These are phyloP conservation scores for Steccherinum ochraceum DNA, from an alignment of 768 basidiomycete species.

Conservation along the genomic window DNA sequence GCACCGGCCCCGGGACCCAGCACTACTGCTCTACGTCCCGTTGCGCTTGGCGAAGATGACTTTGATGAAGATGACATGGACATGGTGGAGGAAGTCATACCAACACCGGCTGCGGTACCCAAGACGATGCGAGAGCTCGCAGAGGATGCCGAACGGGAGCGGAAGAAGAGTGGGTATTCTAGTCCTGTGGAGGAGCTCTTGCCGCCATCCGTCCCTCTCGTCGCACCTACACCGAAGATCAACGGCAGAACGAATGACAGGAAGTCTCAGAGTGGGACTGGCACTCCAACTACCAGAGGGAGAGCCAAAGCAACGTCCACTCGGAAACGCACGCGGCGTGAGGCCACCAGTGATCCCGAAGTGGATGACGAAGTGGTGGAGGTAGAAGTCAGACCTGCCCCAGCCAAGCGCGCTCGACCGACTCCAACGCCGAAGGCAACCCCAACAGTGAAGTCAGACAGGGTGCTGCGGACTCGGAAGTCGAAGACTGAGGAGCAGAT, in stretches of 20 bases:
- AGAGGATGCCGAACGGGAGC: constrained; percentile 28
- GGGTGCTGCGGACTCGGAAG: constrained; percentile 54
- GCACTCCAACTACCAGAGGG: neutral
- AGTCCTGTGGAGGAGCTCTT: neutral
- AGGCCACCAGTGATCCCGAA: constrained; percentile 7
- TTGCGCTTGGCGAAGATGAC: constrained; percentile 5
- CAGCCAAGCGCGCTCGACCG: constrained; percentile 3
- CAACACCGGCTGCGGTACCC: constrained; percentile 25
- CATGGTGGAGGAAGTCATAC: constrained; percentile 9
- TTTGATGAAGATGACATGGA: constrained; percentile 17
- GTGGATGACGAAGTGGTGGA: constrained; percentile 1
- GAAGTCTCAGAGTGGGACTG: too few relatives aligned
- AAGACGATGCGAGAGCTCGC: constrained; percentile 66
- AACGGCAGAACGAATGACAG: neutral
- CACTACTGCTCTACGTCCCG: neutral
- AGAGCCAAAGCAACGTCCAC: neutral
- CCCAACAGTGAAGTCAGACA: constrained; percentile 15
- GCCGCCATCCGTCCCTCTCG: too few relatives aligned
- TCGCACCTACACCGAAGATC: too few relatives aligned
- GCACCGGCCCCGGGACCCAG: too few relatives aligned
- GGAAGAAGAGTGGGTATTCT: constrained; percentile 1
- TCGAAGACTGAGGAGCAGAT: constrained; percentile 46
- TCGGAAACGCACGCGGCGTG: constrained; percentile 16
- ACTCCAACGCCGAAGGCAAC: constrained; percentile 6
- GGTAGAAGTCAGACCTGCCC: too few relatives aligned